Percentiles rank a stretch among this genome's conserved stretches.
Evolutionary conservation across 164 flowering plant species (phyloP).

Genomic region (Aristolochia californica): DNA sequence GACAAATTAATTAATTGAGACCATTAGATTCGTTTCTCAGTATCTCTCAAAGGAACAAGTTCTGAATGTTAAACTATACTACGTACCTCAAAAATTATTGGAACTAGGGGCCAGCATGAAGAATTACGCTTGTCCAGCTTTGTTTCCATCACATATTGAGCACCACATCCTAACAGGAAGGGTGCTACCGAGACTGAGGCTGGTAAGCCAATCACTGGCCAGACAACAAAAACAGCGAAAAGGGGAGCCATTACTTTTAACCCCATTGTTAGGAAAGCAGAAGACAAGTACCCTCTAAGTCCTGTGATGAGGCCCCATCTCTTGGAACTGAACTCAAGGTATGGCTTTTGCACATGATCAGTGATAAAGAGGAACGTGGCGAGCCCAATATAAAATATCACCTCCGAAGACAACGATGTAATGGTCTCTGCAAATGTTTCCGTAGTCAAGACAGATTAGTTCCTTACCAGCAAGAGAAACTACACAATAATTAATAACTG

Average conservation of each 20-base stretch:
- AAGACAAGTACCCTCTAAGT: constrained; percentile 64
- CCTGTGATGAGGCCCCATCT: constrained; percentile 90
- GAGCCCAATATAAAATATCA: constrained; percentile 56
- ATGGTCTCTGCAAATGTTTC: constrained; percentile 45
- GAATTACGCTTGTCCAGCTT: constrained; percentile 35
- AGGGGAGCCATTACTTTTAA: constrained; percentile 68
- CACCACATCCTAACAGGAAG: constrained; percentile 53
- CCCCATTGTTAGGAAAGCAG: constrained; percentile 61
- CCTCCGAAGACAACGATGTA: constrained; percentile 37
- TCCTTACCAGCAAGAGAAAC: too few species aligned
- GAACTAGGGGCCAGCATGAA: constrained; percentile 84
- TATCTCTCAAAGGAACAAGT: too few species aligned
- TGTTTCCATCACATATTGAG: constrained; percentile 57
- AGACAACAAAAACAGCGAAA: constrained; percentile 47
- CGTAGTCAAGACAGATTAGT: neutral
- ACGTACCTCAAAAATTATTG: constrained; percentile 80
- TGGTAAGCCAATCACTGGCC: constrained; percentile 61
- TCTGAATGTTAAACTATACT: neutral
- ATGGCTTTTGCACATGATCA: constrained; percentile 64
- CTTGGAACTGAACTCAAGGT: constrained; percentile 58
- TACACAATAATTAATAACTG: too few species aligned
- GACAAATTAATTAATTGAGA: constrained; percentile 11
- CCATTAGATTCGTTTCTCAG: too few species aligned
- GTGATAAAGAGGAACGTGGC: constrained; percentile 47
- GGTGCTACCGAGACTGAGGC: constrained; percentile 64